Evolutionary conservation across 2,329 filamentous ascomycete species (phyloP).

Genomic region (Paracamarosporium sp.): DNA sequence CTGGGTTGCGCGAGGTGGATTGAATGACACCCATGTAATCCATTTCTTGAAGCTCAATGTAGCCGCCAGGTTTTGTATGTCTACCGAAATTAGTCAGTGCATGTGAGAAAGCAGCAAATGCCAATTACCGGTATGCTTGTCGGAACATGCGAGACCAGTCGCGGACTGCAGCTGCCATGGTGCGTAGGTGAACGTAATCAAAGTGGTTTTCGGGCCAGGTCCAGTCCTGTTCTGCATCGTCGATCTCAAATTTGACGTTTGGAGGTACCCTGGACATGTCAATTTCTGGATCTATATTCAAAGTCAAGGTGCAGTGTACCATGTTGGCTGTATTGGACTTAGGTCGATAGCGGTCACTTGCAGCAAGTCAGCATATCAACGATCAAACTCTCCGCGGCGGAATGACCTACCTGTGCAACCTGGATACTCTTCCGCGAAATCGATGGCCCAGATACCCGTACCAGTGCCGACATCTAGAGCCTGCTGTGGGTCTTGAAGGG

Average conservation of each 20-base stretch:
- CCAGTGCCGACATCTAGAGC: conserved; percentile 35
- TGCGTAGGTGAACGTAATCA: conserved; percentile 20
- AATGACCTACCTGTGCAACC: conserved; percentile 12
- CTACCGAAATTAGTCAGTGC: not conserved
- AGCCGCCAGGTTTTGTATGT: conserved; percentile 30
- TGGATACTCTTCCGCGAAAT: conserved; percentile 37
- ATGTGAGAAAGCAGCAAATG: not conserved
- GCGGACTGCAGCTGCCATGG: conserved; percentile 21
- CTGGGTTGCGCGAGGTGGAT: conserved; percentile 23
- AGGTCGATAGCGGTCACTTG: conserved; percentile 38
- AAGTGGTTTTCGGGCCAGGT: conserved; percentile 24
- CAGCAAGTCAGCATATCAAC: not conserved
- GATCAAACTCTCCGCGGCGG: too few relatives aligned
- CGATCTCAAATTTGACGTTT: conserved; percentile 36
- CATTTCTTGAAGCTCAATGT: conserved; percentile 38
- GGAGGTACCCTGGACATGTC: conserved; percentile 25
- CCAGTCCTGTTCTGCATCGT: conserved; percentile 38
- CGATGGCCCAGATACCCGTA: conserved; percentile 36
- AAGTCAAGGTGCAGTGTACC: conserved; percentile 8
- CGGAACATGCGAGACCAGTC: conserved; percentile 18
- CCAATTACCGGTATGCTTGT: conserved; percentile 6
- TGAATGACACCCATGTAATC: conserved; percentile 29
- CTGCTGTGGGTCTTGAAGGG: conserved; percentile 31
- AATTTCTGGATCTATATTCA: not conserved
- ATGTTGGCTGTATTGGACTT: conserved; percentile 43